Percentiles rank a stretch among this genome's conserved stretches.
These are phyloP conservation scores for Cladosporium sp. DNA, from an alignment of 2,329 filamentous ascomycete species.

Conservation along the genomic window DNA sequence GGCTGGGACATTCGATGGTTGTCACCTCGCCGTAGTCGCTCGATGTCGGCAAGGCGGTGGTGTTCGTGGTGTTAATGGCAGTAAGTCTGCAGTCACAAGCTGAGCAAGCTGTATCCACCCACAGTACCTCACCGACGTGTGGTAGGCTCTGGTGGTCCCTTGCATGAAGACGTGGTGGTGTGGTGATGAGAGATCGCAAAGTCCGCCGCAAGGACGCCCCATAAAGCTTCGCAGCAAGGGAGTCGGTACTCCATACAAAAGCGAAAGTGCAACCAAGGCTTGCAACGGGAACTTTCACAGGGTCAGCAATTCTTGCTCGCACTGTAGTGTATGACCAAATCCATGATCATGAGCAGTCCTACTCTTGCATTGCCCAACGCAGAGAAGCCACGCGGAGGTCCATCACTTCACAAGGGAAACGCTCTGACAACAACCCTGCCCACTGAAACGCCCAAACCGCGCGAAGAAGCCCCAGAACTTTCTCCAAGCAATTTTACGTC, in stretches of 20 bases:
- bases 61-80: background rate
- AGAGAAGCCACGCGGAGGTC: conserved; percentile 8
- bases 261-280: background rate
- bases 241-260: background rate
- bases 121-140: background rate
- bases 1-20: background rate
- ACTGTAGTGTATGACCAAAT: background rate
- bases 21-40: background rate
- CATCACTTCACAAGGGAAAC: conserved; percentile 29
- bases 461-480: background rate
- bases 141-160: background rate
- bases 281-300: background rate
- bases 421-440: background rate
- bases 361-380: background rate
- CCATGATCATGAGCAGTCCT: background rate
- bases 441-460: background rate
- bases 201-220: background rate
- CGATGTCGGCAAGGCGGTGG: background rate
- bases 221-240: background rate
- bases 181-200: background rate
- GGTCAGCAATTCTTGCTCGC: background rate
- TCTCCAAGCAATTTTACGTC: background rate
- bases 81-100: background rate
- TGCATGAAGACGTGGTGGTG: background rate
- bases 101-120: background rate